Base-by-base conservation (phyloP, 192 early-diverging fungal species). In the Podila verticillata region DNA sequence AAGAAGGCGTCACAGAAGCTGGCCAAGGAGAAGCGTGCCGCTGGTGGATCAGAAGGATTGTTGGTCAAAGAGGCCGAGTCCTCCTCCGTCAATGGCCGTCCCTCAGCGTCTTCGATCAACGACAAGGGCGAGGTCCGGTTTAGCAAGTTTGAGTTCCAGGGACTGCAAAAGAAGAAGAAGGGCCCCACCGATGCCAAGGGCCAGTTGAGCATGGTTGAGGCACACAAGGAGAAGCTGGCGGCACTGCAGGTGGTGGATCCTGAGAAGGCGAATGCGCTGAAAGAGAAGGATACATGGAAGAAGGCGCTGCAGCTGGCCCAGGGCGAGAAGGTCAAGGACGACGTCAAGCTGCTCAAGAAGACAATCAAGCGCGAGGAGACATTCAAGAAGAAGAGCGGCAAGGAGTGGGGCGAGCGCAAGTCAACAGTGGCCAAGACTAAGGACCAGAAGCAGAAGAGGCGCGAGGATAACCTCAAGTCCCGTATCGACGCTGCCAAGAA, bases 241-340 rank as follows among this genome's bases (percentile, higher is more conserved):
- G 88, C 90, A 66, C 85, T 97, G 54, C 86, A 92, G 51, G 74
- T 81, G 66, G 84, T 84, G 64, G 82, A 90, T 72, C 83, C 89
- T 9, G 85, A 89, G 30, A 92, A 91, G 73, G 87, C 86, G 69
- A 72, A 84, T 83, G 70, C 65, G 48, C 74, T 97, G 57, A 86
- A 90, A 67, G 93, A 96, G 68, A 94, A 90, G 72, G 88, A 89
- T 54, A 88, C 89, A 19, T 99, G 97, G 97, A 83, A 83, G 66
- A 95, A 95, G 84, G 90, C 92, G 7, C 58, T 94, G 61, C 88
- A 90, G 61, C 86, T 92, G 82, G 96, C 96, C 2, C 84, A 88
- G 68, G 97, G 97, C 69, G 93, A 96, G 74, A 96, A 96, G 85
- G 88, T 97, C 65, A 95, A 96, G 84, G 97, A 99, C 75, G 94